Conservation (phyloP, 257 asterid species). For the Przewalskia tangutica region DNA sequence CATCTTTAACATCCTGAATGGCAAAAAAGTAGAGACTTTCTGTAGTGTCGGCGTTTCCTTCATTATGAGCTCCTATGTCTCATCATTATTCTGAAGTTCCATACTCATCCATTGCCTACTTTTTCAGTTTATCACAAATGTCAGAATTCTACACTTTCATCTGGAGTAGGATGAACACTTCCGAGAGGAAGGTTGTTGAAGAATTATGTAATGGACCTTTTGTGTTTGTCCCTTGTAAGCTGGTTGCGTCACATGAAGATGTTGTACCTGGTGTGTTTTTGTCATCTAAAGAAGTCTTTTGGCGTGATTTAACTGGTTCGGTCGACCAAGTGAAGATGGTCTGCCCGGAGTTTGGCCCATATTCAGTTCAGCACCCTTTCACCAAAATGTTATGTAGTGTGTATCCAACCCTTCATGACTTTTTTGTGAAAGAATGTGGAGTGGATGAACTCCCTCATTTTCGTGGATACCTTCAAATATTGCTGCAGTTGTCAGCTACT, state of each 20-base stretch:
- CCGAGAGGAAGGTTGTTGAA: conserved; percentile 41
- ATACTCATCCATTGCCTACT: not conserved
- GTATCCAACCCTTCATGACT: conserved; percentile 68
- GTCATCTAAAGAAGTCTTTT: conserved; percentile 59
- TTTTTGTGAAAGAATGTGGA: conserved; percentile 83
- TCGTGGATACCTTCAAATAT: conserved; percentile 61
- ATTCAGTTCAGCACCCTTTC: conserved; percentile 15
- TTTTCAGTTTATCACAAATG: conserved; percentile 79
- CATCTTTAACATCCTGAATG: not conserved
- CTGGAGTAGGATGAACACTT: conserved; percentile 58
- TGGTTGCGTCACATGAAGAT: conserved; percentile 39
- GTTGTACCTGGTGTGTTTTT: conserved; percentile 53
- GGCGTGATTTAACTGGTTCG: conserved; percentile 60
- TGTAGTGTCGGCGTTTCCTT: not conserved
- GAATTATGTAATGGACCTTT: conserved; percentile 61
- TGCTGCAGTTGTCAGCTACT: conserved; percentile 50
- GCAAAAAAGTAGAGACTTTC: not conserved
- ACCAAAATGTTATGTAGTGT: conserved; percentile 37
- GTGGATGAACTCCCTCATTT: conserved; percentile 56
- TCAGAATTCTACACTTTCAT: conserved; percentile 55
- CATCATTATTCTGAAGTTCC: not conserved
- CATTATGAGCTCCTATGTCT: not conserved
- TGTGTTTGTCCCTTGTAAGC: conserved; percentile 61
- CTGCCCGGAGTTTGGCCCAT: conserved; percentile 20
- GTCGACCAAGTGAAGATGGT: conserved; percentile 29